Percentiles rank a stretch among this genome's conserved stretches.
phyloP scores from a whole-genome alignment of 1,139 yeast species.

The Candida labiduridarum region DNA sequence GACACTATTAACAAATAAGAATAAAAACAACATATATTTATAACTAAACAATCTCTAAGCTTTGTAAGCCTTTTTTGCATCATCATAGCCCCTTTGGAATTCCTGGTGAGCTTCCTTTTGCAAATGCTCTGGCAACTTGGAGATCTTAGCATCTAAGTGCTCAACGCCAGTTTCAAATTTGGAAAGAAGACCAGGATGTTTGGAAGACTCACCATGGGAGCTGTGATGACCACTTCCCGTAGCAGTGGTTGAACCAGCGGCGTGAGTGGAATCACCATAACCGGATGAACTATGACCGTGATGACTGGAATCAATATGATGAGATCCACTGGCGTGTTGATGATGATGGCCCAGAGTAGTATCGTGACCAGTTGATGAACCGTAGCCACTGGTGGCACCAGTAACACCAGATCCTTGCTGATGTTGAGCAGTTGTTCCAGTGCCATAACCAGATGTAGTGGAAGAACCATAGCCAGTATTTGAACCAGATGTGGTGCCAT shows the following conservation, averaged over 20 bases:
- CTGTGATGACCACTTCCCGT: background rate
- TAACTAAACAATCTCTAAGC: too few species aligned
- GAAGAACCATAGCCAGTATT: background rate
- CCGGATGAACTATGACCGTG: conserved; percentile 6
- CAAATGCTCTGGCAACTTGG: conserved; percentile 32
- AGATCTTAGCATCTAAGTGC: conserved; percentile 30
- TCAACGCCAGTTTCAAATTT: conserved; percentile 6
- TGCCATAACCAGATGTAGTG: background rate
- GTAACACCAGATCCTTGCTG: conserved; percentile 14
- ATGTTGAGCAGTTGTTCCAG: conserved; percentile 13
- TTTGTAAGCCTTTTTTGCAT: conserved; percentile 22
- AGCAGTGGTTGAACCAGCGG: background rate
- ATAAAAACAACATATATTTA: too few species aligned
- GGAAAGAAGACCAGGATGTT: conserved; percentile 4
- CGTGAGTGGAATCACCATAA: conserved; percentile 10
- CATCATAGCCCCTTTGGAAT: conserved; percentile 34
- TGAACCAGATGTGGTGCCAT: too few species aligned
- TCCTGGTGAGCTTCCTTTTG: conserved; percentile 39
- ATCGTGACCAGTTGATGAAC: too few species aligned
- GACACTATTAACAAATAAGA: too few species aligned
- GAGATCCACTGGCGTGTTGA: background rate
- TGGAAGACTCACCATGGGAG: background rate
- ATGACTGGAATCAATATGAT: too few species aligned
- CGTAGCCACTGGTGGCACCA: conserved; percentile 2
- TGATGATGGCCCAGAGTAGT: background rate